Evolutionary conservation across 208 protist genomes (phyloP).

Genomic region (Leishmania amazonensis): DNA sequence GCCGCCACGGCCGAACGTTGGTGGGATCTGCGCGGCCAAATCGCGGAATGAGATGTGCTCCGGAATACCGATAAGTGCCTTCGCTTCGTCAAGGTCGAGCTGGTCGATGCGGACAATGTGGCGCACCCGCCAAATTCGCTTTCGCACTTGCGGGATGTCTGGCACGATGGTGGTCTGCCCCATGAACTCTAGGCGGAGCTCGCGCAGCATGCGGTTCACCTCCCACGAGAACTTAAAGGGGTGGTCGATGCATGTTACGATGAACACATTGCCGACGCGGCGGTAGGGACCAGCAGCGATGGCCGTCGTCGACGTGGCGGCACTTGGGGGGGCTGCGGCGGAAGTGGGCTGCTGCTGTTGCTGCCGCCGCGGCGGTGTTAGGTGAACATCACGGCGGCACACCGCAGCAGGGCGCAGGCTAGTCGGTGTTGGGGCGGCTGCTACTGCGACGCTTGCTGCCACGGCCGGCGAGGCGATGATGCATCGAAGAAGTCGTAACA

Average conservation of each 20-base stretch:
- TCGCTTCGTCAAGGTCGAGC: slow-evolving; percentile 83
- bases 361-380: background rate
- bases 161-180: slow-evolving; percentile 84
- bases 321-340: background rate
- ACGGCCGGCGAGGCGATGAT: too few relatives aligned
- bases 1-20: slow-evolving; percentile 60
- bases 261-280: slow-evolving; percentile 83
- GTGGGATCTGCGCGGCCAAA: slow-evolving; percentile 59
- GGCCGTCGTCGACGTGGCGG: slow-evolving; percentile 23
- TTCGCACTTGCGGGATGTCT: slow-evolving; percentile 74
- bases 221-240: slow-evolving; percentile 89
- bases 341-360: background rate
- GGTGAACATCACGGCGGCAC: background rate
- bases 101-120: slow-evolving; percentile 78
- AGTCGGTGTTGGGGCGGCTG: background rate
- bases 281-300: slow-evolving; percentile 66
- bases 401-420: background rate
- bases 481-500: slow-evolving; percentile 7
- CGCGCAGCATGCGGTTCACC: slow-evolving; percentile 80
- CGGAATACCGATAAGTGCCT: slow-evolving; percentile 74
- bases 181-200: slow-evolving; percentile 83
- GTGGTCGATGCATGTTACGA: slow-evolving; percentile 80
- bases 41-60: slow-evolving; percentile 81
- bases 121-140: slow-evolving; percentile 75
- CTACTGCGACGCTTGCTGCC: background rate